A percentile compares a stretch with the other conserved stretches of the same genome.
phyloP scores from a whole-genome alignment of 2,329 filamentous ascomycete genomes.

The Colletotrichum sp. region DNA sequence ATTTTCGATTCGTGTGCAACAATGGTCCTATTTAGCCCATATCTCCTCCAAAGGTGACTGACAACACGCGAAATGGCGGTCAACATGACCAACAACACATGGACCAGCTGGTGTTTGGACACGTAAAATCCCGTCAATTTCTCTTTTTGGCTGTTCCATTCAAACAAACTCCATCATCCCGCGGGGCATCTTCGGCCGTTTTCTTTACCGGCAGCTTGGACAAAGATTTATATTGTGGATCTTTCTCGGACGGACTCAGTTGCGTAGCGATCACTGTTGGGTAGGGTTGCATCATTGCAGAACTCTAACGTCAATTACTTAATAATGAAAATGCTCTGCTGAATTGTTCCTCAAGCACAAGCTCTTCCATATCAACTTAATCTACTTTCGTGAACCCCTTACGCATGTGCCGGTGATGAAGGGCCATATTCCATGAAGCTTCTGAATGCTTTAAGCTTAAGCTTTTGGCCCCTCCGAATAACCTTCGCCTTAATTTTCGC shows the following conservation, averaged over 20 bases:
- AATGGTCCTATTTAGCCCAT: background rate
- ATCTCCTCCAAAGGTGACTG: background rate
- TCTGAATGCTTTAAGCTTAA: background rate
- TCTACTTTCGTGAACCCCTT: rapidly evolving
- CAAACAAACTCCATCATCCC: rapidly evolving
- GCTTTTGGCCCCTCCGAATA: background rate
- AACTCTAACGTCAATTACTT: background rate
- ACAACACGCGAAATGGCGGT: background rate
- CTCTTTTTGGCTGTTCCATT: background rate
- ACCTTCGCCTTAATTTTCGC: background rate
- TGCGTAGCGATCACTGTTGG: too few relatives aligned
- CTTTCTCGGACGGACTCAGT: background rate
- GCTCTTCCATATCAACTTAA: background rate
- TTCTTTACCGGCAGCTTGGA: background rate
- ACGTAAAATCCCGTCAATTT: rapidly evolving
- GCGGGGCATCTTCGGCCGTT: background rate
- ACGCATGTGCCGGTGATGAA: background rate
- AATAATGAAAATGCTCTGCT: rapidly evolving
- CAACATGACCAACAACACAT: background rate
- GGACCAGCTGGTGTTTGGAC: background rate
- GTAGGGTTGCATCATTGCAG: too few relatives aligned
- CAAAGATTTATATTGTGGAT: background rate
- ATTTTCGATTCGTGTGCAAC: background rate
- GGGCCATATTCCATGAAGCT: background rate
- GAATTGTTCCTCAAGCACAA: background rate